These are phyloP conservation scores for Scytalidium sp. DNA, from an alignment of 2,329 filamentous ascomycete genomes.

Conservation along the genomic window DNA sequence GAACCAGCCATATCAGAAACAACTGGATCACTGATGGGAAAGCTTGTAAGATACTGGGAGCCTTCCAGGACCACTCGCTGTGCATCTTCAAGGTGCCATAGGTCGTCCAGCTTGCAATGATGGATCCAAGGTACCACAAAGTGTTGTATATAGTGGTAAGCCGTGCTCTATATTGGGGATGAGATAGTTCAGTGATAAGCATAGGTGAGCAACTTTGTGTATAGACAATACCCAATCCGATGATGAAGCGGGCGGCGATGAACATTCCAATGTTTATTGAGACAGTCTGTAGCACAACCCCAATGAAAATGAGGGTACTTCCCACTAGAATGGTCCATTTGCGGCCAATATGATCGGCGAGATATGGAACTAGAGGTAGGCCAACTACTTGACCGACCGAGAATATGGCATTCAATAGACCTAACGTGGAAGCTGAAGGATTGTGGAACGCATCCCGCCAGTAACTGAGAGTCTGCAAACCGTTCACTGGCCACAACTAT, in stretches of 20 bases:
- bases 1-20: conserved; percentile 14
- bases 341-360: conserved; percentile 35
- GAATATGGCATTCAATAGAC: conserved; percentile 39
- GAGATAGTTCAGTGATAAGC: conserved; percentile 32
- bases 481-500: background rate
- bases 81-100: conserved; percentile 12
- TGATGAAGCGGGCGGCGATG: conserved; percentile 1
- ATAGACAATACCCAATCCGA: conserved; percentile 30
- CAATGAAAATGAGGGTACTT: background rate
- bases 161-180: conserved; percentile 33
- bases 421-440: conserved; percentile 29
- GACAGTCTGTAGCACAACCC: conserved; percentile 3
- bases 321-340: background rate
- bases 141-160: conserved; percentile 35
- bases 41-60: conserved; percentile 13
- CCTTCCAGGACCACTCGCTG: conserved; percentile 10
- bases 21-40: conserved; percentile 14
- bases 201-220: conserved; percentile 32
- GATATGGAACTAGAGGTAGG: conserved; percentile 40
- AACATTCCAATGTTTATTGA: conserved; percentile 3
- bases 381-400: conserved; percentile 41
- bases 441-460: conserved; percentile 39
- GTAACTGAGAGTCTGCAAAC: conserved; percentile 10
- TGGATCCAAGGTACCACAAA: conserved; percentile 30
- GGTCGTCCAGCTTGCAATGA: conserved; percentile 16